Base-by-base conservation (phyloP, 2,329 filamentous ascomycete species). In the Cadophora luteo-olivacea region DNA sequence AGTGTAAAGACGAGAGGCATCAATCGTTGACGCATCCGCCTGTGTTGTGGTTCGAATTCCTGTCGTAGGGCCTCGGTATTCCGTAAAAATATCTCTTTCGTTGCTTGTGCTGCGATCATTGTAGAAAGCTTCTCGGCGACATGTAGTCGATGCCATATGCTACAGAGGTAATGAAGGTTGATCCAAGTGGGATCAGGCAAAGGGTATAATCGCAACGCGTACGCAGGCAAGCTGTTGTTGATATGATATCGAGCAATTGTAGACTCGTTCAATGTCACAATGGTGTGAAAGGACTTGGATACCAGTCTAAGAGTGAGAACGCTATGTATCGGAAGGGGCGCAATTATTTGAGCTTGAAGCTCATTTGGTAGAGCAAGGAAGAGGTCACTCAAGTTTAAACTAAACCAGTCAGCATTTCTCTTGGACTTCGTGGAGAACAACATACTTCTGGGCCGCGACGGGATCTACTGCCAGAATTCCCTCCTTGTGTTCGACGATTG, bases 61-160 rank as follows among this genome's bases (percentile, higher is more conserved):
- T 78, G 76, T 67, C 82, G 83, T 75, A 88, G 84, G 4, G 82
- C 78, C 68, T 86, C 85, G 0, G 86, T 87, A 22, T 82, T 85
- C 63, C 86, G 81, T 19, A 90, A 76, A 71, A 91, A 91, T 14
- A 90, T 88, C 69, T 90, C 88, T 72, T 89, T 89, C 3, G 86
- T 88, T 16, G 89, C 87, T 84, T 88, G 87, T 72, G 89, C 85
- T 71, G 87, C 87, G 78, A 90, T 90, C 64, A 88, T 79, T 67
- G 83, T 84, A 0, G 88, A 84, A 16, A 91, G 78, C 77, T 91
- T 91, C 11, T 86, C 84, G 14, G 88, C 86, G 32, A 90, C 87
- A 73, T 90, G 87, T 1, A 91, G 78, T 22, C 88, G 84, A 76
- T 91, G 88, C 88, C 88, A 90, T 72, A 91, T 80, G 24, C 87